Base-by-base conservation (phyloP, 371 early-diverging fungal genomes). In the Neoconidiobolus thromboides region DNA sequence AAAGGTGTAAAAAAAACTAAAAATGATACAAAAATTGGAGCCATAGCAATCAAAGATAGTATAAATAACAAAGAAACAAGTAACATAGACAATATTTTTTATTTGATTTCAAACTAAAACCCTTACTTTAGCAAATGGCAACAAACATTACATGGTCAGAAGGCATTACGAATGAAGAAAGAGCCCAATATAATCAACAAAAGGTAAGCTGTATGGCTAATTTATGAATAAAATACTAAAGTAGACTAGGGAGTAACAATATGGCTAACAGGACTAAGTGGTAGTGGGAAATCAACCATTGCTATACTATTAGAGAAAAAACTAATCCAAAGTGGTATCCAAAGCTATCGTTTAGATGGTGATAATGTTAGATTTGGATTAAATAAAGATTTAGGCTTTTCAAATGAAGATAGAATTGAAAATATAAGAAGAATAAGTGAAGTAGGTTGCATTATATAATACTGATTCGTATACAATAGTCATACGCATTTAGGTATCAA, bases 361-460 rank as follows among this genome's bases (percentile, higher is more conserved):
- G 94, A 94, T 74, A 94, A 94, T 69, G 84, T 94, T 59, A 85
- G 94, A 37, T 91, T 93, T 61, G 94, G 94, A 14, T 73, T 94
- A 61, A 94, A 94, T 78, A 89, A 89, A 73, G 85, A 93, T 68
- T 76, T 93, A 49, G 91, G 90, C 26, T 91, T 91, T 67, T 84
- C 88, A 47, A 86, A 88, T 54, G 85, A 84, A 43, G 94, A 92
- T 63, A 83, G 94, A 54, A 82, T 82, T 0, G 94, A 93, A 65
- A 93, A 93, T 76, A 93, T 93, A 67, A 82, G 94, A 52, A 79
- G 94, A 58, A 90, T 93, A 62, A 79, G 86, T 5, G 93, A 93
- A 71, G 89, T 81, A 69, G 57, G 60, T 15, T n/a, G 12, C 42
- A 40, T 42, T 43, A 7, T 42, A 49, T 12, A 50, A 53, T 26